Evolutionary conservation across 345 rosid genomes (phyloP).

Genomic region (Populus tremula): DNA sequence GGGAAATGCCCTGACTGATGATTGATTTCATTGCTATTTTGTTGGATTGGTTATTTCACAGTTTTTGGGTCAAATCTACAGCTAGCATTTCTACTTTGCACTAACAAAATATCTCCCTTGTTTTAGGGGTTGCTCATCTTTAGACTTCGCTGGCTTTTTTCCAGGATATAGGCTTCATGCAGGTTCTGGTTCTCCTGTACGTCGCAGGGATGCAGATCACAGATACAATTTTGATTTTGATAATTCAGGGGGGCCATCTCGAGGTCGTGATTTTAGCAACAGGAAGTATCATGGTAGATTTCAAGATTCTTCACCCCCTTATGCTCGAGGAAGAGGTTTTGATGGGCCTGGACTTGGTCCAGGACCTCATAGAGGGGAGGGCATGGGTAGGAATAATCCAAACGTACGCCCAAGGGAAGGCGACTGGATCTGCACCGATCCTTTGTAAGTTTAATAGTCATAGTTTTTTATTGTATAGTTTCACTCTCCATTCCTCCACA

Average conservation of each 20-base stretch:
- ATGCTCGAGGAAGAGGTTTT: constrained; percentile 62
- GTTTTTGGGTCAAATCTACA: constrained; percentile 22
- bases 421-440: constrained; percentile 77
- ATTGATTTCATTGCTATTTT: constrained; percentile 30
- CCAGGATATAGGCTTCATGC: constrained; percentile 75
- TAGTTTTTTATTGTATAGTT: not conserved
- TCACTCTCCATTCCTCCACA: not conserved
- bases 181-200: constrained; percentile 76
- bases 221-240: constrained; percentile 55
- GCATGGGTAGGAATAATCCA: constrained; percentile 49
- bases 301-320: constrained; percentile 65
- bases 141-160: constrained; percentile 35
- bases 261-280: constrained; percentile 50
- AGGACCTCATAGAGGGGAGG: constrained; percentile 52
- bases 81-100: constrained; percentile 14
- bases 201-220: constrained; percentile 53
- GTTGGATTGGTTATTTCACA: constrained; percentile 22
- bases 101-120: constrained; percentile 17
- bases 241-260: constrained; percentile 46
- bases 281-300: constrained; percentile 66
- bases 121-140: constrained; percentile 29
- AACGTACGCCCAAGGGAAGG: constrained; percentile 93
- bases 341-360: constrained; percentile 63
- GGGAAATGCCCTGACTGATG: constrained; percentile 29
- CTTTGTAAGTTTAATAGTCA: constrained; percentile 56